Conservation (phyloP, 2,329 filamentous ascomycete genomes). For the Cercospora zeae-maydis region DNA sequence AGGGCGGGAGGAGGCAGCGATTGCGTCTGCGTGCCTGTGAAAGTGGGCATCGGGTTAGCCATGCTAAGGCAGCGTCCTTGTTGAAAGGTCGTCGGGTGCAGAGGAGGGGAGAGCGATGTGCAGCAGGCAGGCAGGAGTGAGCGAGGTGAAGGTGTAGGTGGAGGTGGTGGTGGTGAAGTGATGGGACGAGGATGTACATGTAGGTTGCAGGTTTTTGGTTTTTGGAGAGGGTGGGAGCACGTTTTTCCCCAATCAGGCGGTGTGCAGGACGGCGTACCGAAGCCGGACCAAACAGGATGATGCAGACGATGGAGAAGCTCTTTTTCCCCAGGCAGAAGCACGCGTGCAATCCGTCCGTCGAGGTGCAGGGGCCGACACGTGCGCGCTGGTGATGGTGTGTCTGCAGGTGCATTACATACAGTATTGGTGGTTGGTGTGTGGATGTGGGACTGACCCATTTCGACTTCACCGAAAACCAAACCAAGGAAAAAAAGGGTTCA, state of each 20-base stretch:
- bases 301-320: neutral
- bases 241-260: constrained; percentile 9
- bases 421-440: neutral
- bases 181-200: neutral
- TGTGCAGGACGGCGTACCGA: constrained; percentile 3
- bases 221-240: neutral
- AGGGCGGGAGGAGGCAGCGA: constrained; percentile 89
- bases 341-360: constrained; percentile 5
- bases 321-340: constrained; percentile 6
- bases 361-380: constrained; percentile 10
- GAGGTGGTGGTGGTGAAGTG: too few relatives aligned
- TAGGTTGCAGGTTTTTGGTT: neutral
- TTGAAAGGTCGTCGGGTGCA: constrained; percentile 35
- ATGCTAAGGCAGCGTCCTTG: constrained; percentile 35
- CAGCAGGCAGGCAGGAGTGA: neutral
- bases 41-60: constrained; percentile 29
- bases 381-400: neutral
- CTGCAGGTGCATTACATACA: constrained; percentile 4
- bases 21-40: constrained; percentile 59
- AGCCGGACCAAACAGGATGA: neutral
- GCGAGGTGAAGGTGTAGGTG: neutral
- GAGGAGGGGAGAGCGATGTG: neutral
- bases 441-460: neutral
- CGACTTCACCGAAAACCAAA: neutral
- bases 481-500: neutral